Evolutionary conservation across 2,329 filamentous ascomycete species (phyloP), one percentile per base, ranked within the genome.

Genomic region (Dactylellina haptotyla): DNA sequence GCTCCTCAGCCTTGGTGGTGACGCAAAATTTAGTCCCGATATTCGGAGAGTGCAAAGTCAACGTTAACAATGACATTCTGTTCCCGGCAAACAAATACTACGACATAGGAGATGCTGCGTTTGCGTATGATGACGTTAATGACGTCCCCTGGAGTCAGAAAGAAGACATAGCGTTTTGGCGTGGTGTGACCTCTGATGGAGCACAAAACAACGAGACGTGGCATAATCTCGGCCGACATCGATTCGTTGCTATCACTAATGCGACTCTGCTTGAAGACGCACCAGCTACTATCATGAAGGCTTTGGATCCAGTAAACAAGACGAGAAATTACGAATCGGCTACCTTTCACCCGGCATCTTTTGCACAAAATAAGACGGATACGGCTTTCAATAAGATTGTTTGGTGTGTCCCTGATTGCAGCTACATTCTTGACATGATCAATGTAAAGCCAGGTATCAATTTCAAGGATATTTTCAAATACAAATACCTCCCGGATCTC

Each of bases 191-290:
- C 2, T 88, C 87, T 5, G 88, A 88, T 2, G 88, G 87, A 1
- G 81, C 81, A 39, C 88, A 90, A 76, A 81, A 83, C 76, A 77
- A 83, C 79, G 76, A 84, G 26, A 92, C 88, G 77, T 93, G 90
- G 90, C 85, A 83, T 9, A 85, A 87, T 0, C 92, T 92, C 78
- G 90, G 93, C 75, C 87, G 90, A 2, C 90, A 92, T 78, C 88
- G 90, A 1, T 91, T 93, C 78, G 85, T 92, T 1, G 84, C 87
- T 48, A 90, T 92, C 87, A 85, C 88, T 78, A 92, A 93, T 76
- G 85, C 83, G 9, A 90, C 88, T 5, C 84, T 83, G 65, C 82
- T 90, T 2, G 77, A 78, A 4, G 85, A 85, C 1, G 85, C 89
- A 76, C 77, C 80, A 14, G 77, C 78, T 43, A 71, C 75, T 9